These are phyloP conservation scores for Phytophthora agathidicida DNA, from an alignment of 352 stramenopile species.

Conservation along the genomic window DNA sequence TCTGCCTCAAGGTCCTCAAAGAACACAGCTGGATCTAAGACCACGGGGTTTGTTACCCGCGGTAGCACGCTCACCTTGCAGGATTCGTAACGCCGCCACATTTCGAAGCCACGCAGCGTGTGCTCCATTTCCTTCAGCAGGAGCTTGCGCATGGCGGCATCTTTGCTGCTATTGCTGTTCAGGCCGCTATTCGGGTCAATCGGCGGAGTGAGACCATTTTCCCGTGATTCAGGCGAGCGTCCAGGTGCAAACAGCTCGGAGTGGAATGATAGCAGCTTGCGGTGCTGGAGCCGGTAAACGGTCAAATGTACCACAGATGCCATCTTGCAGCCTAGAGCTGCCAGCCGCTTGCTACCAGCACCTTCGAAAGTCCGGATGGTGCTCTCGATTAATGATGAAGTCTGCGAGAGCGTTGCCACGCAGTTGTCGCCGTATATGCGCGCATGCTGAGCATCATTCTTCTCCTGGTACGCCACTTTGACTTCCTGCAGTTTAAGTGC, in stretches of 20 bases:
- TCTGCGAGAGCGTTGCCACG: constrained; percentile 77
- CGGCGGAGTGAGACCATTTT: constrained; percentile 78
- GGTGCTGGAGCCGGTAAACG: constrained; percentile 83
- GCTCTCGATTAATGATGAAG: constrained; percentile 80
- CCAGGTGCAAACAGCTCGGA: constrained; percentile 81
- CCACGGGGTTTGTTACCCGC: constrained; percentile 74
- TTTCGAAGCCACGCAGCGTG: constrained; percentile 85
- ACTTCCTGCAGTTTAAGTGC: constrained; percentile 80
- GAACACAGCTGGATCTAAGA: constrained; percentile 68
- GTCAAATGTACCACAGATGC: constrained; percentile 79
- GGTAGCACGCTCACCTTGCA: constrained; percentile 75
- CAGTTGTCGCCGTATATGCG: constrained; percentile 67
- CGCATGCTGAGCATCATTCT: constrained; percentile 69
- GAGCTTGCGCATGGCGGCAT: constrained; percentile 66
- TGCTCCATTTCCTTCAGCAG: constrained; percentile 89
- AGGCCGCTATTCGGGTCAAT: constrained; percentile 48
- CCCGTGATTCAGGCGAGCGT: constrained; percentile 72
- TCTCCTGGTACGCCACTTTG: constrained; percentile 79
- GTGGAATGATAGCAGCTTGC: constrained; percentile 80
- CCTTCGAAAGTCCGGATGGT: constrained; percentile 72
- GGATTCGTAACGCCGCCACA: constrained; percentile 85
- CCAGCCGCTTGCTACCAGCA: constrained; percentile 61
- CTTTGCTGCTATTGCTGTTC: constrained; percentile 62
- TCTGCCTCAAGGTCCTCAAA: constrained; percentile 78
- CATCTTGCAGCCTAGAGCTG: constrained; percentile 86